Evolutionary conservation across 345 rosid genomes (phyloP).

Genomic region (Mangifera indica): DNA sequence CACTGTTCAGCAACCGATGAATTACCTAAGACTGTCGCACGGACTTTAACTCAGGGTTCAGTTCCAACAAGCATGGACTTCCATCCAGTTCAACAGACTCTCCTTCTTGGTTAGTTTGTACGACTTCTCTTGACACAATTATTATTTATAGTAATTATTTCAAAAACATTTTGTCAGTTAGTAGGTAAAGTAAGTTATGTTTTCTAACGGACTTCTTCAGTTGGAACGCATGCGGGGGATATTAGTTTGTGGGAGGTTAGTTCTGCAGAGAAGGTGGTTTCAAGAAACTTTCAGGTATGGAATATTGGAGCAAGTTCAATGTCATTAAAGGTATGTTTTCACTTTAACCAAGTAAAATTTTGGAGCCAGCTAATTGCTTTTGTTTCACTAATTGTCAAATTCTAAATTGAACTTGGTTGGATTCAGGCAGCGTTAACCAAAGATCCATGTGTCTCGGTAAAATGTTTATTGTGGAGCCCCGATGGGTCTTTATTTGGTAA

Average conservation of each 20-base stretch:
- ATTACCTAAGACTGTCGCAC: conserved; percentile 34
- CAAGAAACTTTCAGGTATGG: conserved; percentile 39
- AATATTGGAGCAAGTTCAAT: conserved; percentile 33
- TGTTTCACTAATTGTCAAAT: conserved; percentile 1
- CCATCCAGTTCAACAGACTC: conserved; percentile 41
- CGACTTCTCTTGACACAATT: conserved; percentile 1
- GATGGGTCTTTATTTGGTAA: conserved; percentile 47
- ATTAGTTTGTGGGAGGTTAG: conserved; percentile 42
- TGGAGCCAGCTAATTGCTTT: background rate
- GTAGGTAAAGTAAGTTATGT: conserved; percentile 12
- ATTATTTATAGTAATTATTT: conserved; percentile 10
- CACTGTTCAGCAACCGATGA: conserved; percentile 24
- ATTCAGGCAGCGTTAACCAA: conserved; percentile 36
- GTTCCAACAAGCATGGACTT: conserved; percentile 46
- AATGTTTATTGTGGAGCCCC: conserved; percentile 37
- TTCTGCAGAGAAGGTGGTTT: conserved; percentile 30
- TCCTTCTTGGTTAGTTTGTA: conserved; percentile 41
- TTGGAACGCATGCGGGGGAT: conserved; percentile 41
- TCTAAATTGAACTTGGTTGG: conserved; percentile 7
- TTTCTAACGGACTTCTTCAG: conserved; percentile 25
- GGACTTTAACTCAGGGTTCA: conserved; percentile 33
- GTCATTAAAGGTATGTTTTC: conserved; percentile 35
- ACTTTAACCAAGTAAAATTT: background rate
- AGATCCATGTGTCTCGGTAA: conserved; percentile 43
- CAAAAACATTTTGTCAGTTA: conserved; percentile 1